Evolutionary conservation across 2,329 filamentous ascomycete genomes (phyloP), one percentile per base, ranked within the genome.

Genomic region (Coniella lustricola): DNA sequence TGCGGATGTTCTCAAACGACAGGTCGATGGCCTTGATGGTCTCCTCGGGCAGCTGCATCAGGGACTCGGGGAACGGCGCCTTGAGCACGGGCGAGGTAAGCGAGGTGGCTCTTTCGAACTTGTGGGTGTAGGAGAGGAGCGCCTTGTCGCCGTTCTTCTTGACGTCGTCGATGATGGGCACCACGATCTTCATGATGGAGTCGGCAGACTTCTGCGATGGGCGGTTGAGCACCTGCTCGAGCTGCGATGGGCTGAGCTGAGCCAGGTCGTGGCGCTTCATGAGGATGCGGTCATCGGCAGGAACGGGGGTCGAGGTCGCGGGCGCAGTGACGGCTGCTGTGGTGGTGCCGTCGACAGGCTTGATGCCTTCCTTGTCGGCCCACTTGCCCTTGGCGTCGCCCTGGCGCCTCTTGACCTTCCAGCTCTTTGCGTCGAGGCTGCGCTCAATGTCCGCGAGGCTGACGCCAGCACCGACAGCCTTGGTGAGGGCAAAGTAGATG

Each of bases 201-300:
- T 97, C 91, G n/a, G 88, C 89, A 2, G 91, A 95, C 64, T 86
- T 90, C 63, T 98, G 93, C 1, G 91, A 95, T 5, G 93, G 93
- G 44, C 93, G 81, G 67, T 90, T 85, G 18, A 98, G 75, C 12
- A 82, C 85, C 45, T 87, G 80, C 50, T 81, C 73, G 16, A 98
- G 81, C 33, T 84, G 80, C 42, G 77, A 70, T 8, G 75, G 67
- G 2, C 82, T 74, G 4, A 82, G 82, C 42, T 82, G 75, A 44
- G 81, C 67, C 7, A 86, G 81, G 56, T 90, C 76, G 55, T 89
- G 82, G 55, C 89, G 79, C 66, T 79, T 84, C 90, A 98, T 96
- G 44, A 79, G 73, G 56, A 98, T 95, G 48, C 79, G 81, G 17
- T 67, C 68, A 12, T 61, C 44, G 25, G 62, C 61, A 1, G 65